Base-by-base conservation (phyloP, 768 basidiomycete genomes). In the Hygrocybe punicea region DNA sequence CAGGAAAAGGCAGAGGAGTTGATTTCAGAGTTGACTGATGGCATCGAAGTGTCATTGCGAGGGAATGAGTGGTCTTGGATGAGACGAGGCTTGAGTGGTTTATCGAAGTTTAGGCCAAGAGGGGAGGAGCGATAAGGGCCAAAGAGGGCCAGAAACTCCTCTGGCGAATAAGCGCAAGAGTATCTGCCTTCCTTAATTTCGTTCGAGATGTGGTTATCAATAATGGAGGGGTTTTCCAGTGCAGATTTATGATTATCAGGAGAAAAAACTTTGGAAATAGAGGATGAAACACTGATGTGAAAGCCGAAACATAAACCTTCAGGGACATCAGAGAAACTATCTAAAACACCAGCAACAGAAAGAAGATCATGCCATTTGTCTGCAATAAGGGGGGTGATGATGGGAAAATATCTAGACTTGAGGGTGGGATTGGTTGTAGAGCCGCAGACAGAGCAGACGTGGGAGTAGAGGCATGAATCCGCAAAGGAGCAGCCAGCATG, bases 331-430 rank as follows among this genome's bases (percentile, higher is more conserved):
- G 24, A 17, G 23, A 57, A 67, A 9, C 55, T 45, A 4, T 53
- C 50, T 1, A 57, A 19, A 33, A 60, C 19, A 6, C 59, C 60
- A 2, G 54, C 52, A 1, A 37, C 23, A 1, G 2, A 1, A 9
- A 63, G 48, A n/a, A 58, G 16, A 8, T 53, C 23, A 6, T 55
- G 29, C 62, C 66, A 67, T 5, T 39, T n/a, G 16, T 58, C 29
- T 49, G 60, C 61, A 6, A 17, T 50, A 21, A 65, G 59, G 10
- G 65, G 62, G 2, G 62, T 67, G 24, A 64, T 46, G 23, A 67
- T 58, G 2, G 58, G 63, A 9, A 61, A 58, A 35, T 61, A 53
- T 0, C 58, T 35, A n/a, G 24, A 14, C 51, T n/a, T 11, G 14
- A 29, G 29, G 4, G 39, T 51, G 39, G 17, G 24, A 58, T 29